phyloP scores from a whole-genome alignment of 768 basidiomycete genomes.

The Agaricus blazei region DNA sequence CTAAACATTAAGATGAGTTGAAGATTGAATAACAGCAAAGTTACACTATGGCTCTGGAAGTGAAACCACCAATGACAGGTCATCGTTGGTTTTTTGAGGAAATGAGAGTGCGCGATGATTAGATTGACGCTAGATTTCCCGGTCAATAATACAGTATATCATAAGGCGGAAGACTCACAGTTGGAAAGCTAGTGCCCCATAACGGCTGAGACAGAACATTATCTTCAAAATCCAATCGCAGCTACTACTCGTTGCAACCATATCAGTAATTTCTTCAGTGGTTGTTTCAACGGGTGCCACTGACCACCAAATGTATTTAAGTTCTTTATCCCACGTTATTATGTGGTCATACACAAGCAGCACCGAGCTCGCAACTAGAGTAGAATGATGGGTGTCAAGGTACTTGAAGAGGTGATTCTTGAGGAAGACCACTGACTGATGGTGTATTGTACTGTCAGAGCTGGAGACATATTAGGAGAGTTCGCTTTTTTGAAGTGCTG shows the following conservation, averaged over 20 bases:
- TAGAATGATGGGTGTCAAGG: not conserved
- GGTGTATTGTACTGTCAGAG: not conserved
- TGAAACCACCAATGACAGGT: not conserved
- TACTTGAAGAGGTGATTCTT: no score
- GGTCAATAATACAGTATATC: not conserved
- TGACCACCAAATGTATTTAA: constrained; percentile 1
- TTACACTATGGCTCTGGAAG: not conserved
- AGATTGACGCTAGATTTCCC: not conserved
- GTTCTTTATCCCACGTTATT: constrained; percentile 3
- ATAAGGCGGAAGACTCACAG: not conserved
- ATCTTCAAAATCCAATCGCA: not conserved
- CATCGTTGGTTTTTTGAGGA: not conserved
- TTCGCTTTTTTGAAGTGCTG: no score
- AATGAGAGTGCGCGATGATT: not conserved
- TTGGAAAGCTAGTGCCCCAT: not conserved
- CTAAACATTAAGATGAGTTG: not conserved
- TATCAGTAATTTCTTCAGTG: no score
- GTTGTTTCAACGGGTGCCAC: not conserved
- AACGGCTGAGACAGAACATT: not conserved
- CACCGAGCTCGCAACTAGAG: not conserved
- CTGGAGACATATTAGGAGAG: not conserved
- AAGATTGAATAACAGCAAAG: not conserved
- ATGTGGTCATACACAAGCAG: not conserved
- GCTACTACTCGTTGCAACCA: not conserved
- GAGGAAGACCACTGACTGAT: not conserved